These are phyloP conservation scores for Multifurca ochricompacta DNA, from an alignment of 768 basidiomycete species.

Conservation along the genomic window DNA sequence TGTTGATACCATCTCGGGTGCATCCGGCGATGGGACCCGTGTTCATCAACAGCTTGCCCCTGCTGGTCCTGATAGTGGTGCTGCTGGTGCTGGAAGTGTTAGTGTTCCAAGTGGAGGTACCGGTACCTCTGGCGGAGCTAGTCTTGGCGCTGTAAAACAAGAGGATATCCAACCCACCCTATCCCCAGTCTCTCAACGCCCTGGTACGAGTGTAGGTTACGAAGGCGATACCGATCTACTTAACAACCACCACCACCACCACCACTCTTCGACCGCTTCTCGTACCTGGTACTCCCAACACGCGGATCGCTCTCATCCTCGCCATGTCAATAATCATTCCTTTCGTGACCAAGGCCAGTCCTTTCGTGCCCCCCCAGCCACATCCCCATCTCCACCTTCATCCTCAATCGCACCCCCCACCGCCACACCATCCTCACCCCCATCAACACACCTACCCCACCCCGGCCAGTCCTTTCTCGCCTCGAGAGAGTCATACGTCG, in stretches of 20 bases:
- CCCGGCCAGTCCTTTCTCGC: conserved; percentile 62
- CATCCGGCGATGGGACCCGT: conserved; percentile 19
- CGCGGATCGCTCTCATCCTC: conserved; percentile 31
- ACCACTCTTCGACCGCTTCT: conserved; percentile 24
- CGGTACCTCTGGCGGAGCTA: no score
- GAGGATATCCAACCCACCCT: conserved; percentile 31
- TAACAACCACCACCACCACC: conserved; percentile 27
- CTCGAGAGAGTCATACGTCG: conserved; percentile 40
- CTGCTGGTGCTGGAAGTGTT: no score
- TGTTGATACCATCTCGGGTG: conserved; percentile 10
- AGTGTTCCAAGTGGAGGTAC: no score
- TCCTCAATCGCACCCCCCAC: conserved; percentile 21
- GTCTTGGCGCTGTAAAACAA: conserved; percentile 32
- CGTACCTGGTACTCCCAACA: conserved; percentile 35
- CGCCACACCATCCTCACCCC: conserved; percentile 21
- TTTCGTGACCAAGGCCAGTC: conserved; percentile 75
- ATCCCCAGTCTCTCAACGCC: conserved; percentile 39
- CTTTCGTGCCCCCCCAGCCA: conserved; percentile 59
- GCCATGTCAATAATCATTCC: conserved; percentile 48
- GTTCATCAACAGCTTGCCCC: conserved; percentile 13
- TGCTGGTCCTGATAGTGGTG: neutral
- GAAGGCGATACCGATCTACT: conserved; percentile 37
- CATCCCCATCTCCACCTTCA: conserved; percentile 34
- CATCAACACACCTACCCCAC: conserved; percentile 27
- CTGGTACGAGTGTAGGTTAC: conserved; percentile 69